Evolutionary conservation across 1,139 yeast species (phyloP), one percentile per base, ranked within the genome.

Genomic region (Pichia sp.): DNA sequence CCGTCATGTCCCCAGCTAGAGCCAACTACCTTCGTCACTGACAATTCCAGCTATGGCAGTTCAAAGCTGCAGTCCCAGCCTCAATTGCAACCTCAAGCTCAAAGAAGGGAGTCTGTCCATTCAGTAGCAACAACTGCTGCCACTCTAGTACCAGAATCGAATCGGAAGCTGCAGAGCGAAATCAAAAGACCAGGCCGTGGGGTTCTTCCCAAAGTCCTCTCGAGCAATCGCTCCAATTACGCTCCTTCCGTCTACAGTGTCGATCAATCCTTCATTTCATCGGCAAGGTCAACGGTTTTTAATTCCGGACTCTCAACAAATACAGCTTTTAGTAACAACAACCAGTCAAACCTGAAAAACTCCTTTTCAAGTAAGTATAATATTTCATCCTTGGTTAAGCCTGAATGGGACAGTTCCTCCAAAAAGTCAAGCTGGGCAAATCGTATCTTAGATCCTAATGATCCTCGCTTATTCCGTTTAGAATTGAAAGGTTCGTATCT

Each of bases 401-500:
- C 64, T 2, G 51, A 55, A 5, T 70, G 72, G 72, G 73, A 79
- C 63, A 46, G 63, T 1, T 68, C 70, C 1, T 61, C 71, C 1
- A 67, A 76, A 55, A 78, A 76, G 61, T 64, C 69, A 0, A 78
- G 80, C 2, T 79, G 82, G 82, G 51, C 78, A 9, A 79, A 79
- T 60, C 73, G 68, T 57, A 49, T 74, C 67, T 77, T 75, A 46
- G 75, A 75, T 54, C 66, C 68, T 53, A 79, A 74, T 47, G 72
- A 71, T 27, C 59, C 60, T 42, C 77, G 76, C 59, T 64, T 85
- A 40, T 80, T 72, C 61, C 75, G 85, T 55, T 87, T 84, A 0
- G 91, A 85, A 65, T 71, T 87, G 59, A 80, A 76, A 62, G 95
- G 95, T 8, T 77, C 88, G 0, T 75, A 76, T 52, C 67, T 87